Base-by-base conservation (phyloP, 1,139 yeast genomes). In the Geotrichum candidum region DNA sequence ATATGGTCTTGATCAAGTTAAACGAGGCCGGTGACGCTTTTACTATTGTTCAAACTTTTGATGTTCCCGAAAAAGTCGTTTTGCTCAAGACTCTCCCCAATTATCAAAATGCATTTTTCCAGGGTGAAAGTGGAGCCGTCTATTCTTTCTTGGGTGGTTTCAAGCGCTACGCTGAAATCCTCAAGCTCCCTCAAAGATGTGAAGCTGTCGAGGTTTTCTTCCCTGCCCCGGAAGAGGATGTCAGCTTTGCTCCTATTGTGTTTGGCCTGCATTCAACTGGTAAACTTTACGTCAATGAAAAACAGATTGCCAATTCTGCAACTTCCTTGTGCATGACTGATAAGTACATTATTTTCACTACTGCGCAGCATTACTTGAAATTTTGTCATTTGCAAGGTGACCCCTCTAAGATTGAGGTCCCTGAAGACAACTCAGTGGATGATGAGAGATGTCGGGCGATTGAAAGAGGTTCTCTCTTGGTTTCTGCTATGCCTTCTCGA, bases 381-480 rank as follows among this genome's bases (percentile, higher is more conserved):
- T 91, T 95, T 69, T 82, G 90, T 53, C 97, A 91, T 74, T 77
- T 92, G 70, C 78, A 78, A 54, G 70, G 81, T 0, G 76, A 77
- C 1, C 75, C 68, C 2, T 71, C 68, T 4, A 70, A 70, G 4
- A 72, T 63, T 71, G 64, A 62, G 9, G 71, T 72, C 10, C 74
- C 73, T 1, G 72, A 74, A 15, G 74, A 78, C 65, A 72, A 74
- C 61, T 72, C 72, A 50, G 74, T 73, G 5, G 68, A 69, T 48
- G 97, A 91, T 73, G 99, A 94, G 75, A 84, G 97, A 75, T 81
- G 88, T 27, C 84, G 99, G 68, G 84, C 87, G 62, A 86, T 95
- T 61, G 99, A 95, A 75, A 82, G 97, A 66, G 99, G 99, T 0
- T 90, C 97, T 0, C 69, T 88, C 41, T 76, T 95, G 59, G 90